Percentiles rank a stretch among this genome's conserved stretches.
These are phyloP conservation scores for Calcarisporium arbuscula DNA, from an alignment of 2,329 filamentous ascomycete genomes.

Conservation along the genomic window DNA sequence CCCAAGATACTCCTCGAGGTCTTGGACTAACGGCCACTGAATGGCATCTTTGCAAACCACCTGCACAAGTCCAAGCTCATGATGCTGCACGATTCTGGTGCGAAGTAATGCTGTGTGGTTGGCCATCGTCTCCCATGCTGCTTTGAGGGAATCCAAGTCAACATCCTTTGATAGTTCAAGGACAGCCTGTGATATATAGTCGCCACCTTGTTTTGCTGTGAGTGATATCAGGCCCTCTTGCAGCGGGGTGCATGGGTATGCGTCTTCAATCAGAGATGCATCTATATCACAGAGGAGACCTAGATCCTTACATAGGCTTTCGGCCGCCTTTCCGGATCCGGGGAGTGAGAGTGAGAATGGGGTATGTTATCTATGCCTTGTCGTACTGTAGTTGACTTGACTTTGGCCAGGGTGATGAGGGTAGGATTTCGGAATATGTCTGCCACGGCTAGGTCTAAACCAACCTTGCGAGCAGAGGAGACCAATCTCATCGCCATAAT, in stretches of 20 bases:
- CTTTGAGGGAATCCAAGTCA: not conserved
- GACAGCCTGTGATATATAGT: slow-evolving; percentile 6
- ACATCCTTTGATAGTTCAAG: not conserved
- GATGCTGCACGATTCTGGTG: not conserved
- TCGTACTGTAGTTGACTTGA: too few relatives aligned
- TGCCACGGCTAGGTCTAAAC: not conserved
- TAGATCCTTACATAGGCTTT: not conserved
- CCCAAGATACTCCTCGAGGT: not conserved
- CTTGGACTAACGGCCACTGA: not conserved
- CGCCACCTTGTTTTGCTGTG: slow-evolving; percentile 4
- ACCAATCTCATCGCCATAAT: not conserved
- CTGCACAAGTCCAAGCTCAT: not conserved
- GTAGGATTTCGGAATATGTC: too few relatives aligned
- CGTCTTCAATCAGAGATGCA: not conserved
- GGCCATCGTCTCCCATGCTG: not conserved
- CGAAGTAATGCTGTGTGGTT: not conserved
- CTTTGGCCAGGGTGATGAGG: too few relatives aligned
- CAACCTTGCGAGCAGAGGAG: not conserved
- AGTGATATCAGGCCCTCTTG: slow-evolving; percentile 1
- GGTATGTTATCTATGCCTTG: too few relatives aligned
- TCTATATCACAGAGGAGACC: not conserved
- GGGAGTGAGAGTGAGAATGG: not conserved
- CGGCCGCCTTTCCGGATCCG: not conserved
- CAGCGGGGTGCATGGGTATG: slow-evolving; percentile 1
- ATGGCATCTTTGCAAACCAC: not conserved